phyloP scores from a whole-genome alignment of 176 grass and related monocot species.

The Triticum aestivum region IWGSC_CS_RefSeq_v2.1 NC_057806.1:599069037-599069536 shows the following conservation, averaged over 20 bases:
- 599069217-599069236: conserved; percentile 77
- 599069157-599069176: conserved; percentile 32
- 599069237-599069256: conserved; percentile 50
- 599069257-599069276: neutral
- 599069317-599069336: neutral
- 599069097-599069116: neutral
- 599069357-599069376: conserved; percentile 74
- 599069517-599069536: neutral
- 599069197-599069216: conserved; percentile 75
- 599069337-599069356: conserved; percentile 84
- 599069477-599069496: too few relatives aligned
- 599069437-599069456: conserved; percentile 90
- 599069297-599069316: neutral
- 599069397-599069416: conserved; percentile 79
- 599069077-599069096: neutral
- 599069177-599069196: conserved; percentile 67
- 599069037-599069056: conserved; percentile 62
- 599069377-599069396: conserved; percentile 88
- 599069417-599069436: conserved; percentile 79
- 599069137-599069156: neutral
- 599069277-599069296: neutral
- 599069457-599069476: conserved; percentile 64
- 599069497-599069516: too few relatives aligned
- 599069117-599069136: neutral
- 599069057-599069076: neutral